Conservation (phyloP, 208 protist species). For the Trypanosomatidae sp. region DNA sequence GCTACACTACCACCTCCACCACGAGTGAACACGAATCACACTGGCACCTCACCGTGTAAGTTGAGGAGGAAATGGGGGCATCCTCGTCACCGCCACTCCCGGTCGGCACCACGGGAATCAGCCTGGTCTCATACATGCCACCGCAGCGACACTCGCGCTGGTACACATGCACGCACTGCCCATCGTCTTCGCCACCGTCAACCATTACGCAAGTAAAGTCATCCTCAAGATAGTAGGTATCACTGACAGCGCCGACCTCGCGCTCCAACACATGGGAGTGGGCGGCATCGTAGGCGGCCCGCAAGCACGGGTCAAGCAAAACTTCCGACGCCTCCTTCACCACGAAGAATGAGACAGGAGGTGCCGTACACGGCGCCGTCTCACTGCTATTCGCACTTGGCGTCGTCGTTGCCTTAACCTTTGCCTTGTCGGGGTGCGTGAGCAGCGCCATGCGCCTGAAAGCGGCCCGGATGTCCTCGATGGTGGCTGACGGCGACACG, state of each 20-base stretch:
- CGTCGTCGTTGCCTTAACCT: neutral
- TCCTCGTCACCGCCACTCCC: neutral
- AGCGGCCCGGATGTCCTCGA: constrained; percentile 60
- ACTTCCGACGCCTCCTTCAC: constrained; percentile 73
- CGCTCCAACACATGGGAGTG: constrained; percentile 40
- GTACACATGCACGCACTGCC: constrained; percentile 41
- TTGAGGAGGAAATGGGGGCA: neutral
- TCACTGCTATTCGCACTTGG: neutral
- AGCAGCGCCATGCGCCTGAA: constrained; percentile 65
- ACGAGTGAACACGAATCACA: constrained; percentile 86
- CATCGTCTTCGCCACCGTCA: constrained; percentile 3
- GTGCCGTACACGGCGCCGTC: neutral
- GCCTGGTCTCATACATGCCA: constrained; percentile 64
- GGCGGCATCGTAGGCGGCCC: constrained; percentile 49
- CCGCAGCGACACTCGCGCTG: constrained; percentile 78
- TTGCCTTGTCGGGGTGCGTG: constrained; percentile 75
- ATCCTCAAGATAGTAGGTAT: constrained; percentile 46
- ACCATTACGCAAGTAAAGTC: constrained; percentile 48
- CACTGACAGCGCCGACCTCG: constrained; percentile 53
- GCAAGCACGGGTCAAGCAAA: constrained; percentile 58
- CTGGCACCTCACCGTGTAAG: constrained; percentile 32
- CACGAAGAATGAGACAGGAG: constrained; percentile 36
- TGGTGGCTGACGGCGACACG: constrained; percentile 28
- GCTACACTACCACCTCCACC: constrained; percentile 46
- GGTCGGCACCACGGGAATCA: constrained; percentile 15